Evolutionary conservation across 768 basidiomycete species (phyloP).

Genomic region (Auriscalpium microsporum): DNA sequence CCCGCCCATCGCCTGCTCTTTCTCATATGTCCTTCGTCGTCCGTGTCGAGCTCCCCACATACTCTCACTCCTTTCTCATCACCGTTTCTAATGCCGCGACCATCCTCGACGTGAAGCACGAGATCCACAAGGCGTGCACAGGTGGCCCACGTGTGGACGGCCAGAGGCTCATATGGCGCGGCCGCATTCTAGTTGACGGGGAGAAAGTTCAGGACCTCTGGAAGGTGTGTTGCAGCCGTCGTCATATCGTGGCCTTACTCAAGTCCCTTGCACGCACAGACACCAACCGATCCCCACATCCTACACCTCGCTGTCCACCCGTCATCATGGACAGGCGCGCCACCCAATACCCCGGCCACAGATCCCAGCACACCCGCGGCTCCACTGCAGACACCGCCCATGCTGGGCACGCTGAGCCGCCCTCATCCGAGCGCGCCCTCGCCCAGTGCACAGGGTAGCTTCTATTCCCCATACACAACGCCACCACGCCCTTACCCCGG

Average conservation of each 20-base stretch:
- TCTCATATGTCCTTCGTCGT: conserved; percentile 24
- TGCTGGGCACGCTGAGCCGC: no score
- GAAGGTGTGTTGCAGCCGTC: conserved; percentile 40
- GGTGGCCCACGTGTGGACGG: conserved; percentile 63
- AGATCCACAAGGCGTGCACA: conserved; percentile 50
- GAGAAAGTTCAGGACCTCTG: conserved; percentile 62
- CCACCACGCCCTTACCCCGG: not conserved
- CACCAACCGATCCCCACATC: conserved; percentile 45
- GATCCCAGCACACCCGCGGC: conserved; percentile 7
- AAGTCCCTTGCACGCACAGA: conserved; percentile 27
- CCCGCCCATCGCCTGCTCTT: not conserved
- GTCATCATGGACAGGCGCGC: conserved; percentile 58
- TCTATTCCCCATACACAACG: no score
- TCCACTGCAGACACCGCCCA: not conserved
- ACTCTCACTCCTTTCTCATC: conserved; percentile 57
- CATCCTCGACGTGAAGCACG: conserved; percentile 57
- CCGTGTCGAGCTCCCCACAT: conserved; percentile 69
- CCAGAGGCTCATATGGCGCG: conserved; percentile 71
- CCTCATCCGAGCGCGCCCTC: no score
- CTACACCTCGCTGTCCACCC: conserved; percentile 77
- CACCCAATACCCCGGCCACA: conserved; percentile 30
- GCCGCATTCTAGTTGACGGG: conserved; percentile 53
- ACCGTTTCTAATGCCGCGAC: conserved; percentile 39
- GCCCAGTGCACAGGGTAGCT: no score
- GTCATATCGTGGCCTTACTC: not conserved